A percentile compares a stretch with the other conserved stretches of the same genome.
phyloP scores from a whole-genome alignment of 2,329 filamentous ascomycete species.

The Aspergillus hiratsukae region DNA sequence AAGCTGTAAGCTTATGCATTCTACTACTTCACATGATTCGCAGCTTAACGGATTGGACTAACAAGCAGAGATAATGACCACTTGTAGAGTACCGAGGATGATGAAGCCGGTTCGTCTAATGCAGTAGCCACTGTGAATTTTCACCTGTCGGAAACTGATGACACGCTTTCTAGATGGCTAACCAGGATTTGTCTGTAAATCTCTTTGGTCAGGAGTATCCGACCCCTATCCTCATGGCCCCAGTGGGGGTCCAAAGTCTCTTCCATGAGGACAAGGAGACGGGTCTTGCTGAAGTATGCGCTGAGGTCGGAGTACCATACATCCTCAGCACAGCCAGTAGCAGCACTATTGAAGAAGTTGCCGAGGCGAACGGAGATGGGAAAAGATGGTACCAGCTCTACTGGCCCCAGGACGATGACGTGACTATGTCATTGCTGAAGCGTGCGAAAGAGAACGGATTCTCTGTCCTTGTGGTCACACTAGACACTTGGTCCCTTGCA shows the following conservation, averaged over 20 bases:
- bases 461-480: slow-evolving; percentile 64
- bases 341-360: slow-evolving; percentile 63
- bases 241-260: slow-evolving; percentile 65
- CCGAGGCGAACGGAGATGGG: slow-evolving; percentile 52
- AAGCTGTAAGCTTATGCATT: slow-evolving; percentile 30
- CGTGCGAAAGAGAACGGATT: slow-evolving; percentile 61
- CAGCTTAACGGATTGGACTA: not conserved
- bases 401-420: slow-evolving; percentile 63
- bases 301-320: slow-evolving; percentile 59
- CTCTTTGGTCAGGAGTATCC: slow-evolving; percentile 49
- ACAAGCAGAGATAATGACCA: slow-evolving; percentile 3
- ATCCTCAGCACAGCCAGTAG: slow-evolving; percentile 63
- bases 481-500: slow-evolving; percentile 65
- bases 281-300: slow-evolving; percentile 60
- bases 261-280: slow-evolving; percentile 63
- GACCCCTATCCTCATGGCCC: slow-evolving; percentile 59
- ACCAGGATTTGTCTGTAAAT: slow-evolving; percentile 47
- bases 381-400: slow-evolving; percentile 71
- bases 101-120: slow-evolving; percentile 30
- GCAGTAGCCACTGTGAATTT: not conserved
- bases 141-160: not conserved
- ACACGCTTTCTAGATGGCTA: slow-evolving; percentile 21
- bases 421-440: slow-evolving; percentile 60
- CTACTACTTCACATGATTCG: not conserved
- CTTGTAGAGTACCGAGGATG: slow-evolving; percentile 50